Evolutionary conservation across 345 rosid species (phyloP).

Genomic region (Xanthoceras sorbifolium): DNA sequence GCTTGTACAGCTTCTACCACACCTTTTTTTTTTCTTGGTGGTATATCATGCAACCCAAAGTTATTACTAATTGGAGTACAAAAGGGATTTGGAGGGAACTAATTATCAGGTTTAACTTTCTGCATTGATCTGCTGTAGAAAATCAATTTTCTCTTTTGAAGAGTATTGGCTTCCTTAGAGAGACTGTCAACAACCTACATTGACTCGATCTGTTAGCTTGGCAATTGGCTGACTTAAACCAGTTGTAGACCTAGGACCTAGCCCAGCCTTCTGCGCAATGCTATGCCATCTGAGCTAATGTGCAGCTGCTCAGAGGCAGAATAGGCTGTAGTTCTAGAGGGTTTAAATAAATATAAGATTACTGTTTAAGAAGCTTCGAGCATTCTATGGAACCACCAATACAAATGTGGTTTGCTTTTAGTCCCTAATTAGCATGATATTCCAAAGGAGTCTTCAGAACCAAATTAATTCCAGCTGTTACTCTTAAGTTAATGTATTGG

Average conservation of each 20-base stretch:
- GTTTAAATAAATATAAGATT: background rate
- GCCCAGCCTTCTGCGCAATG: background rate
- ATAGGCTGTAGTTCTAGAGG: background rate
- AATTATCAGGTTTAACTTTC: background rate
- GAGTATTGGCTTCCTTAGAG: background rate
- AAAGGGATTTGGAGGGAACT: background rate
- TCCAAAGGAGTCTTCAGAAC: background rate
- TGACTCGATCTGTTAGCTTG: background rate
- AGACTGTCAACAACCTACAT: background rate
- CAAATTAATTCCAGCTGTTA: background rate
- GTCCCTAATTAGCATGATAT: background rate
- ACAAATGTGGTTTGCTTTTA: background rate
- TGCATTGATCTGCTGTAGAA: background rate
- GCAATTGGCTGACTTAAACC: background rate
- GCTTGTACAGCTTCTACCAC: background rate
- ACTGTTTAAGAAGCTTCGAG: background rate
- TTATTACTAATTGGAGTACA: too few species aligned
- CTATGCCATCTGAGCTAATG: background rate
- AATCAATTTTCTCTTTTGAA: background rate
- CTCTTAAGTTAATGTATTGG: background rate
- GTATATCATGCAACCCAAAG: background rate
- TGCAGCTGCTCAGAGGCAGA: background rate
- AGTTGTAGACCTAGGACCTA: background rate
- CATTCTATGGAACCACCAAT: background rate
- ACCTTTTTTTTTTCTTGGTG: background rate